phyloP scores from a whole-genome alignment of 169 alveolate genomes.

The Plasmodium yoelii region DNA sequence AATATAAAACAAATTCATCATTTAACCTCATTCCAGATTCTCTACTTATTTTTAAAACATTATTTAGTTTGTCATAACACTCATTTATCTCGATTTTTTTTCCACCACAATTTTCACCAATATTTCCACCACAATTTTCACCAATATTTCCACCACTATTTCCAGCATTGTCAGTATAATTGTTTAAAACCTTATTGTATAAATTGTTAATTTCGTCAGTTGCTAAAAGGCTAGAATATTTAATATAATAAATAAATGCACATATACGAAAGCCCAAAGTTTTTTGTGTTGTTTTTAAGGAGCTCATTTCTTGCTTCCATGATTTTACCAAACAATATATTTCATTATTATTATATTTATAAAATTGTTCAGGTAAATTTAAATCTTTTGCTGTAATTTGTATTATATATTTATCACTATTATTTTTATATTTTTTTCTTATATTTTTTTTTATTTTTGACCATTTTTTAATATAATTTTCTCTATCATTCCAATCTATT shows the following conservation, averaged over 20 bases:
- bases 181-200: constrained; percentile 11
- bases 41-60: constrained; percentile 44
- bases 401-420: constrained; percentile 40
- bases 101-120: neutral
- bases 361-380: constrained; percentile 27
- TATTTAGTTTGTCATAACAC: constrained; percentile 32
- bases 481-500: constrained; percentile 20
- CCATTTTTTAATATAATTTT: constrained; percentile 56
- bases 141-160: no score
- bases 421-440: constrained; percentile 12
- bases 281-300: constrained; percentile 51
- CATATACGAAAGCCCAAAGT: constrained; percentile 72
- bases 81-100: constrained; percentile 21
- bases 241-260: constrained; percentile 19
- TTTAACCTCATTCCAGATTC: constrained; percentile 34
- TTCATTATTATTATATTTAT: constrained; percentile 44
- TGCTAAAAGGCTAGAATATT: constrained; percentile 13
- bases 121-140: neutral
- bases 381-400: constrained; percentile 33
- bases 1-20: constrained; percentile 56
- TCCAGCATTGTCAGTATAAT: neutral
- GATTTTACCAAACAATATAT: constrained; percentile 54
- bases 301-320: constrained; percentile 63
- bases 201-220: constrained; percentile 8
- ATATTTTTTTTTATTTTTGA: constrained; percentile 60